Percentiles rank a stretch among this genome's conserved stretches.
phyloP scores from a whole-genome alignment of 441 rosid genomes.

The Breynia disticha region DNA sequence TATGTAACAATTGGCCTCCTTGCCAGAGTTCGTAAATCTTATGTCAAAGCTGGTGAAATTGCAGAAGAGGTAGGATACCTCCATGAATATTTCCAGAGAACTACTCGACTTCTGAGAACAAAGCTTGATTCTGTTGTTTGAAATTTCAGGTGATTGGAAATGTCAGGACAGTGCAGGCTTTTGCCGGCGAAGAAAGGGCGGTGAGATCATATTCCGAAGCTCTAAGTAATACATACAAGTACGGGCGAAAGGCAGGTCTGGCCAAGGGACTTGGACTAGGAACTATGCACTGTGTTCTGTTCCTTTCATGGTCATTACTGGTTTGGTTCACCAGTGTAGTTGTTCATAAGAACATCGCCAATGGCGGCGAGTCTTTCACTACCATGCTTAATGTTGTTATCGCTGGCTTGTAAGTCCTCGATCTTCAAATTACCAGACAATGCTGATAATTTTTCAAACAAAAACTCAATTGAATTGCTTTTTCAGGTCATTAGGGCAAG shows the following conservation, averaged over 20 bases:
- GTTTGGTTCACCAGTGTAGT: slow-evolving; percentile 86
- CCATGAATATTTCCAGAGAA: neutral
- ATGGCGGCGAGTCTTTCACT: slow-evolving; percentile 94
- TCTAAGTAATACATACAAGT: slow-evolving; percentile 50
- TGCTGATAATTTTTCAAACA: no score
- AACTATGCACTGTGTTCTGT: slow-evolving; percentile 69
- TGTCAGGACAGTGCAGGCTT: slow-evolving; percentile 93
- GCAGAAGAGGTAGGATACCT: slow-evolving; percentile 70
- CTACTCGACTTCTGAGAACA: neutral
- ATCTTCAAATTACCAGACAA: neutral
- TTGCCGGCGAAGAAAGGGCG: slow-evolving; percentile 83
- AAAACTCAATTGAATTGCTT: neutral
- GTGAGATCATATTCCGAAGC: slow-evolving; percentile 62
- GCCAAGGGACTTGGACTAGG: slow-evolving; percentile 89
- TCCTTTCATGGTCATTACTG: slow-evolving; percentile 91
- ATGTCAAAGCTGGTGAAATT: slow-evolving; percentile 88
- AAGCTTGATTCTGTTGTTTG: neutral
- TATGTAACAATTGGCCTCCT: slow-evolving; percentile 80
- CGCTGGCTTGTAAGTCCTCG: slow-evolving; percentile 70
- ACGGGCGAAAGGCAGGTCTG: slow-evolving; percentile 77
- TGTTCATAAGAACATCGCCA: slow-evolving; percentile 71
- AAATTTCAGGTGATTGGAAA: slow-evolving; percentile 68
- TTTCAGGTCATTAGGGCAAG: slow-evolving; percentile 74
- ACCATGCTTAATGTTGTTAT: slow-evolving; percentile 97
- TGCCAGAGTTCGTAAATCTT: slow-evolving; percentile 66